Base-by-base conservation (phyloP, 805 yeast genomes). In the Nakazawaea ernobii region DNA sequence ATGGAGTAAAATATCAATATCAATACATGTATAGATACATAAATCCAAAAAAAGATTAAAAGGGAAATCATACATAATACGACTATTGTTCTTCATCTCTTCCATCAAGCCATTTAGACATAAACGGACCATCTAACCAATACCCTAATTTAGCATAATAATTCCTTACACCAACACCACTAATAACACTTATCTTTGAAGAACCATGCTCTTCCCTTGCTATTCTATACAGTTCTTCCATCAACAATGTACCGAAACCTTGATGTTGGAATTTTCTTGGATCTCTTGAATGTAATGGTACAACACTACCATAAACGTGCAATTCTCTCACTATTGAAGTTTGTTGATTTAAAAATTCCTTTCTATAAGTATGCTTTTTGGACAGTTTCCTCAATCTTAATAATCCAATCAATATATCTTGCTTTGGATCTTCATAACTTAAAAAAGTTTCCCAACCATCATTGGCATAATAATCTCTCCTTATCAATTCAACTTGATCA, bases 401-500 rank as follows among this genome's bases (percentile, higher is more conserved):
- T 32, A 94, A 71, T 8, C 99, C 99, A 66, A 94, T 89, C 54
- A 94, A 73, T 51, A 94, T 94, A 66, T 94, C 99, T 66, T 92
- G 90, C 65, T 87, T 86, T 40, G 98, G 98, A 66, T 94, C 99
- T 66, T 94, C 99, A 65, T 94, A 94, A 13, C 95, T 82, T 52
- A 94, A 69, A 64, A 94, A 94, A 0, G 99, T 94, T 69, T 94
- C 98, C 98, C 98, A 94, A 17, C 97, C 97, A 24, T 96, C 98
- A 60, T 94, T 94, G 38, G 99, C 99, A 55, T 86, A 85, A 67
- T 94, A 94, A 63, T 94, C 99, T 62, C 99, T 80, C 63, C 99
- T 79, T 46, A 94, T 86, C 47, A 94, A 71, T 66, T 94, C 99
- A 14, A 94, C 96, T 66, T 94, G 98, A 61, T 94, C 98, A 0